These are phyloP conservation scores for Amborella trichopoda DNA, from an alignment of 164 flowering plant species.

Conservation along the genomic window DNA sequence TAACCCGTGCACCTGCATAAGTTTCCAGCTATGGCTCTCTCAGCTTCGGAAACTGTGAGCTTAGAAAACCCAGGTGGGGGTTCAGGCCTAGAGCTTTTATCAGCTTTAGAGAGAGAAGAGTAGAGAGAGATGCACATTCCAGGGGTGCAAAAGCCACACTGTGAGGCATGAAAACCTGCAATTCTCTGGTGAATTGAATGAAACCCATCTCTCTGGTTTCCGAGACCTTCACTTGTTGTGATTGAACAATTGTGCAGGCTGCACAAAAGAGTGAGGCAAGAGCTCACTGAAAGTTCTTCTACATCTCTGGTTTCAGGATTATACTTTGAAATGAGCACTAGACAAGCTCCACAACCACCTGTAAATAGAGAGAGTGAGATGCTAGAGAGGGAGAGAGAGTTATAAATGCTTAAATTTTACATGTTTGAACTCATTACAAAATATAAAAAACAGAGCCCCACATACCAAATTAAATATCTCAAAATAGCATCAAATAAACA, in stretches of 20 bases:
- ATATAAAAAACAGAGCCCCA: no score
- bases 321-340: constrained; percentile 71
- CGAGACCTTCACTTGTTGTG: constrained; percentile 85
- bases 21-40: constrained; percentile 64
- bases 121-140: constrained; percentile 87
- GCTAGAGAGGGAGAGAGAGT: no score
- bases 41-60: constrained; percentile 59
- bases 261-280: constrained; percentile 83
- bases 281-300: constrained; percentile 55
- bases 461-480: no score
- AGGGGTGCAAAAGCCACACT: constrained; percentile 95
- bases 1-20: constrained; percentile 95
- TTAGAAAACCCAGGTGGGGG: constrained; percentile 70
- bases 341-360: constrained; percentile 99
- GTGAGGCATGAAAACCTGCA: constrained; percentile 90
- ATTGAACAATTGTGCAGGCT: constrained; percentile 68
- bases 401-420: no score
- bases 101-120: constrained; percentile 64
- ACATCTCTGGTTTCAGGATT: constrained; percentile 42
- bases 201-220: constrained; percentile 67
- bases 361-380: constrained; percentile 13
- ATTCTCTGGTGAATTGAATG: constrained; percentile 79
- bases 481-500: no score
- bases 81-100: constrained; percentile 34
- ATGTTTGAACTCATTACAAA: no score